Evolutionary conservation across 495 filamentous ascomycete species (phyloP).

Genomic region (Talaromyces adpressus): DNA sequence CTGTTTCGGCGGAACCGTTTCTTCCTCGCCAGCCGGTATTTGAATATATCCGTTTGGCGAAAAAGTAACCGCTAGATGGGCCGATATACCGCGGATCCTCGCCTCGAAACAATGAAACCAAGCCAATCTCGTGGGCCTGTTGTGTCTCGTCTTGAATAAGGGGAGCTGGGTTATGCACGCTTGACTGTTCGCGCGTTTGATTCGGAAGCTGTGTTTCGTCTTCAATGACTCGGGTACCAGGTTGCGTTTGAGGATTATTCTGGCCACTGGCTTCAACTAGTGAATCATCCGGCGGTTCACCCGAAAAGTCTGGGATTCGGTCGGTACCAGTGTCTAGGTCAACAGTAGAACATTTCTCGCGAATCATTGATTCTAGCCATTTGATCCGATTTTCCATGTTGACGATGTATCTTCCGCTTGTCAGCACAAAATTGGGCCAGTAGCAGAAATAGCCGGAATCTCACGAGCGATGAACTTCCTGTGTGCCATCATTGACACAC

Average conservation of each 20-base stretch:
- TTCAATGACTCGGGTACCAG: background rate
- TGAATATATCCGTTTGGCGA: slow-evolving; percentile 35
- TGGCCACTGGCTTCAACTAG: background rate
- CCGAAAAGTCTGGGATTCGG: background rate
- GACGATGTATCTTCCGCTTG: slow-evolving; percentile 26
- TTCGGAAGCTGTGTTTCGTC: background rate
- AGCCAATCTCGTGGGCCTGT: slow-evolving; percentile 31
- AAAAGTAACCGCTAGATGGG: slow-evolving; percentile 34
- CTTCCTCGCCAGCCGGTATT: slow-evolving; percentile 20
- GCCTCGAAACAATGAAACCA: slow-evolving; percentile 30
- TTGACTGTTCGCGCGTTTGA: slow-evolving; percentile 11
- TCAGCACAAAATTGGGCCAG: background rate
- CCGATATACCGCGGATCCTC: slow-evolving; percentile 32
- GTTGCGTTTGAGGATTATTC: background rate
- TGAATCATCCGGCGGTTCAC: too few relatives aligned
- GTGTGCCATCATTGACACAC: slow-evolving; percentile 37
- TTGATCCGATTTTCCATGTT: slow-evolving; percentile 31
- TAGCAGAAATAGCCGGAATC: slow-evolving; percentile 5
- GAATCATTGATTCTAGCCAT: slow-evolving; percentile 36
- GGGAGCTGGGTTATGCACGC: background rate
- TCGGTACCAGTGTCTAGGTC: slow-evolving; percentile 20
- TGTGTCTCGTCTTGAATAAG: slow-evolving; percentile 8
- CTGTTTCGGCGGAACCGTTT: background rate
- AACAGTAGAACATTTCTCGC: slow-evolving; percentile 23
- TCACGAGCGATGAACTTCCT: slow-evolving; percentile 31